phyloP scores from a whole-genome alignment of 2,329 filamentous ascomycete genomes.

The Cladorrhinum sp. region DNA sequence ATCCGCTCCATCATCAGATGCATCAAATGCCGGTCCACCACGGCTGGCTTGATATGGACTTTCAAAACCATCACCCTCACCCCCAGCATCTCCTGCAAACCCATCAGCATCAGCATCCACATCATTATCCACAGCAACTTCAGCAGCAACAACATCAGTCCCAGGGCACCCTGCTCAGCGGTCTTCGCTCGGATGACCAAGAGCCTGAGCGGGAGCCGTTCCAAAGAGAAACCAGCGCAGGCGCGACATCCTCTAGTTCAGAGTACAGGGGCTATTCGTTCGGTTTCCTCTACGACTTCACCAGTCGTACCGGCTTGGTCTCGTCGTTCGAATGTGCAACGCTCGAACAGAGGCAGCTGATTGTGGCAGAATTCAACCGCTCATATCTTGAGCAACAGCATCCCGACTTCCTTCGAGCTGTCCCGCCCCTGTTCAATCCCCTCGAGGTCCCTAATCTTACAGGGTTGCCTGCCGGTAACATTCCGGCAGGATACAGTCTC shows the following conservation, averaged over 20 bases:
- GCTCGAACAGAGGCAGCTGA: constrained; percentile 30
- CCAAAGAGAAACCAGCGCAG: neutral
- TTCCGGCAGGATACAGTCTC: neutral
- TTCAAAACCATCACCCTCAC: neutral
- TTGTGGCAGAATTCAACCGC: constrained; percentile 23
- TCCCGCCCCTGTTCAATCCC: constrained; percentile 1
- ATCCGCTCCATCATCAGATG: constrained; percentile 11
- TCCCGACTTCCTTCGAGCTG: constrained; percentile 3
- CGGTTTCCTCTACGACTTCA: constrained; percentile 36
- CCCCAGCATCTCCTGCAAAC: neutral
- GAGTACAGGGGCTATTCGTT: constrained; percentile 24
- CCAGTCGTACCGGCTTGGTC: constrained; percentile 35
- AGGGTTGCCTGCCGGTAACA: neutral
- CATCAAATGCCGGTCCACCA: neutral
- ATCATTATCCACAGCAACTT: neutral
- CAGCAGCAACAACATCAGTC: neutral
- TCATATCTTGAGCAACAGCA: constrained; percentile 19
- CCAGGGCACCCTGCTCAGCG: neutral
- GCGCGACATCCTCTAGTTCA: constrained; percentile 2
- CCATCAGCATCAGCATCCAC: neutral
- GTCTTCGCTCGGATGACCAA: neutral
- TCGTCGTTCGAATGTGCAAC: constrained; percentile 38
- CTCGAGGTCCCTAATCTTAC: neutral
- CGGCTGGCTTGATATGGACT: constrained; percentile 19
- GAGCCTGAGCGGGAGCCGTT: neutral